Evolutionary conservation across 192 early-diverging fungal genomes (phyloP), one percentile per base, ranked within the genome.

Genomic region (Allomyces macrogynus): DNA sequence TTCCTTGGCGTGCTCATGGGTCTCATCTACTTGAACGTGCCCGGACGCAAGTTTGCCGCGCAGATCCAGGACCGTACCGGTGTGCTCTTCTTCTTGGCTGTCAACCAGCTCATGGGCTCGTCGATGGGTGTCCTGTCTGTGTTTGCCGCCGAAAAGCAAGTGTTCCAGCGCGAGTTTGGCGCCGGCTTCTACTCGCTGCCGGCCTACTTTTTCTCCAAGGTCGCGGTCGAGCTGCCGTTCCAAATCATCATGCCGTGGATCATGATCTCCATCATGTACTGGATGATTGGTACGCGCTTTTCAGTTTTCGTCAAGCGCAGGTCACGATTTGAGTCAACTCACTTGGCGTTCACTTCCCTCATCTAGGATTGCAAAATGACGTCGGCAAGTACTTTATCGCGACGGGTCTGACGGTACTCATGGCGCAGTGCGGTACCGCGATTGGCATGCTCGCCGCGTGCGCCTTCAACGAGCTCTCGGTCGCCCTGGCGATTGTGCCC

Each of bases 131-230:
- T 82, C 16, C 67, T 78, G 68, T 76, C 71, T 24, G 70, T 75
- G 22, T 85, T 81, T 69, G 71, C 77, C 4, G 64, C 61, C 3
- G 77, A 82, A 62, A 79, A 80, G 22, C 63, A 72, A 18, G 81
- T 85, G 23, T 83, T 85, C 63, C 44, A 65, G 62, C 76, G 83
- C 62, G 83, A 85, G 65, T 74, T 74, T 72, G 74, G 72, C 8
- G 71, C 72, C 10, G 77, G 75, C 5, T 83, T 81, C 71, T 85
- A 85, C 73, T 61, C 66, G 3, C 68, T 83, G 18, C 72, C 77
- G 0, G 74, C 79, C 12, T 83, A 78, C 66, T 85, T 78, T 67
- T 62, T 75, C 7, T 67, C 73, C 63, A 85, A 85, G 68, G 74
- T 81, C 65, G 68, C 71, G 61, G 69, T 81, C 43, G 81, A 83